phyloP scores from a whole-genome alignment of 2,329 filamentous ascomycete species.

The Nigrospora osmanthi region DNA sequence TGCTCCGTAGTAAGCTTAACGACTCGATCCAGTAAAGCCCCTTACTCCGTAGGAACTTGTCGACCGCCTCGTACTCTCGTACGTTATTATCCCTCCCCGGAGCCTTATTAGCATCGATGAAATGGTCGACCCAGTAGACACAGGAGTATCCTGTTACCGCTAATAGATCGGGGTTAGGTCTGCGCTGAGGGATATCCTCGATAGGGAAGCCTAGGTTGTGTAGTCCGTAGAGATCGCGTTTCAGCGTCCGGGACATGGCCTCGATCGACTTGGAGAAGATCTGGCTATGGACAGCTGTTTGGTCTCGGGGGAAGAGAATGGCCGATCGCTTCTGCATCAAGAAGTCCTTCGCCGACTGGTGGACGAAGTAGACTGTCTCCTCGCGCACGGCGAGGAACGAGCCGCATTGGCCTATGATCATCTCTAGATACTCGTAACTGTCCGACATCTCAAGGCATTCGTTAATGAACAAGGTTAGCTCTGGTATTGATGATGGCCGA shows the following conservation, averaged over 20 bases:
- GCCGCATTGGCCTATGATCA: no score
- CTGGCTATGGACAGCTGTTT: conserved; percentile 13
- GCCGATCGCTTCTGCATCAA: conserved; percentile 14
- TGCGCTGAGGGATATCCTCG: conserved; percentile 7
- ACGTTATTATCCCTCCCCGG: conserved; percentile 4
- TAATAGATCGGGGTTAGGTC: conserved; percentile 17
- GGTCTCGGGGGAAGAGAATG: conserved; percentile 20
- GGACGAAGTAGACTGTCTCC: conserved; percentile 24
- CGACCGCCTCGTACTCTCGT: conserved; percentile 13
- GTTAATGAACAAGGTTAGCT: conserved; percentile 28
- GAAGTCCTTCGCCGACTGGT: conserved; percentile 35
- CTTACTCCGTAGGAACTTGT: conserved; percentile 24
- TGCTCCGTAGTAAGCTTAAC: conserved; percentile 23
- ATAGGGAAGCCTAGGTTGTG: conserved; percentile 3
- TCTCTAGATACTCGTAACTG: no score
- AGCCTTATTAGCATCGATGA: conserved; percentile 6
- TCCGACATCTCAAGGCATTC: no score
- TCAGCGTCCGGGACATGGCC: conserved; percentile 17
- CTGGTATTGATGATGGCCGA: conserved; percentile 25
- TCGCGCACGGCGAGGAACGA: conserved; percentile 29
- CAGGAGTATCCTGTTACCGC: conserved; percentile 20
- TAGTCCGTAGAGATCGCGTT: conserved; percentile 26
- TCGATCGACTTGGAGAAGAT: conserved; percentile 27
- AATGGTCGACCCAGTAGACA: conserved; percentile 25
- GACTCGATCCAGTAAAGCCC: conserved; percentile 35